Conservation (phyloP, 1,284 basidiomycete genomes). For the Ganoderma sinense region DNA sequence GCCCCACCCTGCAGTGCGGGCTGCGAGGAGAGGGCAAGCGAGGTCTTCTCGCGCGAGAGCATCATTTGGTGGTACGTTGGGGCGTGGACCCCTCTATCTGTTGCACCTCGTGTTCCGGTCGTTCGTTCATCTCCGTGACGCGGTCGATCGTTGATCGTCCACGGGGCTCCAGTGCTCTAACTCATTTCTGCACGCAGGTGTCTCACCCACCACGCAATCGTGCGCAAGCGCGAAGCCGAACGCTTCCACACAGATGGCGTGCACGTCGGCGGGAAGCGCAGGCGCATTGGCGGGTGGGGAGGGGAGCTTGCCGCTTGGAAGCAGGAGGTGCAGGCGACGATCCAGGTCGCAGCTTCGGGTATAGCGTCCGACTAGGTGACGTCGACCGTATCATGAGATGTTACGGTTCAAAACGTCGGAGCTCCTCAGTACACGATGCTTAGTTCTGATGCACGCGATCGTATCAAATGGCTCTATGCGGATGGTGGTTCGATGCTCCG, state of each 20-base stretch:
- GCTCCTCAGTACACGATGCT: not conserved
- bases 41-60: conserved; percentile 57
- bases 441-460: not conserved
- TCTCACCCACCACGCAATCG: conserved; percentile 49
- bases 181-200: conserved; percentile 29
- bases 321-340: conserved; percentile 30
- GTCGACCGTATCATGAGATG: not conserved
- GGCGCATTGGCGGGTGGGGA: conserved; percentile 43
- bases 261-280: conserved; percentile 35
- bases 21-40: conserved; percentile 53
- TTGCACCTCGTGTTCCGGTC: not conserved
- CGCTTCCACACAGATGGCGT: conserved; percentile 28
- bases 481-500: not conserved
- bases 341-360: not conserved
- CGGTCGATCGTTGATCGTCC: not conserved
- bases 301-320: conserved; percentile 37
- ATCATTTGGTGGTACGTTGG: conserved; percentile 60
- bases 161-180: not conserved
- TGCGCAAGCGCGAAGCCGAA: conserved; percentile 35
- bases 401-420: not conserved
- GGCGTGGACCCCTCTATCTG: not conserved
- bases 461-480: conserved; percentile 14
- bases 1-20: conserved; percentile 55
- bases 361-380: not conserved
- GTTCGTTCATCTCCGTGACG: conserved; percentile 17